phyloP scores from a whole-genome alignment of 106 monocot species.

The Dendrobium nobile region DNA sequence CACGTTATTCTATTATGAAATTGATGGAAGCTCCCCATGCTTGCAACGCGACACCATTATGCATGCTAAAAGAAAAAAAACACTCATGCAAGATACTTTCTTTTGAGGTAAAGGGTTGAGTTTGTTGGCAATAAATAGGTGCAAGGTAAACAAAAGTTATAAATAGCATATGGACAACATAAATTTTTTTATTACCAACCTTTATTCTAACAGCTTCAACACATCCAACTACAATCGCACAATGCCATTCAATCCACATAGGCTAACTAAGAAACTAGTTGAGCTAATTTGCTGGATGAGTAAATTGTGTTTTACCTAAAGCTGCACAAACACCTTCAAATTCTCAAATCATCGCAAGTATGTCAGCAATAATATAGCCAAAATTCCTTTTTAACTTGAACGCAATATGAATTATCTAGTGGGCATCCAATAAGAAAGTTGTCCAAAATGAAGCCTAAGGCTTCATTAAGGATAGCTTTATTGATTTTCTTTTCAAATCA shows the following conservation, averaged over 20 bases:
- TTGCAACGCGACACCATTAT: conserved; percentile 90
- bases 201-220: conserved; percentile 61
- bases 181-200: conserved; percentile 82
- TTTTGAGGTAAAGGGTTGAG: no score
- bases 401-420: not conserved
- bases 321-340: conserved; percentile 74
- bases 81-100: no score
- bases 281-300: conserved; percentile 60
- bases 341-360: conserved; percentile 46
- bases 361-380: not conserved
- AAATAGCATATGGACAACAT: conserved; percentile 53
- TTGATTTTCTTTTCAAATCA: no score
- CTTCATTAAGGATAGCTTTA: no score
- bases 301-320: conserved; percentile 60
- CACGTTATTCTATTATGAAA: conserved; percentile 88
- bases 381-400: not conserved
- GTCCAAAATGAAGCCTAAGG: no score
- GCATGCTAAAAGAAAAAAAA: conserved; percentile 83
- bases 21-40: conserved; percentile 95
- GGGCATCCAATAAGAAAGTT: no score
- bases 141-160: conserved; percentile 70
- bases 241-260: conserved; percentile 57
- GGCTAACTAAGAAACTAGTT: conserved; percentile 71
- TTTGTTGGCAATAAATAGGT: conserved; percentile 19
- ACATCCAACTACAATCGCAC: conserved; percentile 71